Conservation (phyloP, 225 moss, liverwort and hornwort species). For the Physcomitrellopsis africana region DNA sequence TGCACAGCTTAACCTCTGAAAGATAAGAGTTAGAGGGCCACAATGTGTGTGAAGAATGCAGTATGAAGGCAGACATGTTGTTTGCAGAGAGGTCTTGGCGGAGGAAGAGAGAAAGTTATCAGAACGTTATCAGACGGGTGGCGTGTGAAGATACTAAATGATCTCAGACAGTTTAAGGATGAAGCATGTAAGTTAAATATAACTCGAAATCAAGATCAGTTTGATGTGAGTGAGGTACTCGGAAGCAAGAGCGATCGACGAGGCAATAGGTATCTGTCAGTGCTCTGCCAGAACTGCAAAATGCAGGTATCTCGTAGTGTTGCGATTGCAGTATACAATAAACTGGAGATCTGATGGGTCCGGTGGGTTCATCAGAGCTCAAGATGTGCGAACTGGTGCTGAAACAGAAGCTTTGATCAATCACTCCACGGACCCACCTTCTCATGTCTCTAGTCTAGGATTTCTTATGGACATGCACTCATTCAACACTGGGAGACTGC, state of each 20-base stretch:
- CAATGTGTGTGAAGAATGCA: not conserved
- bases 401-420: too few species aligned
- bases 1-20: constrained; percentile 9
- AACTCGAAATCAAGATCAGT: constrained; percentile 20
- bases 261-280: not conserved
- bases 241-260: constrained; percentile 45
- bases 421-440: too few species aligned
- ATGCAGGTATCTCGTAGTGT: too few species aligned
- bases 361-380: too few species aligned
- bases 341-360: too few species aligned
- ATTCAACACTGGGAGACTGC: too few species aligned
- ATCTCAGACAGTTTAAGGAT: constrained; percentile 1
- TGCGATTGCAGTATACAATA: too few species aligned
- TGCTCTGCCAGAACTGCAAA: too few species aligned
- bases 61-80: constrained; percentile 19
- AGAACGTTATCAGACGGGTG: constrained; percentile 28
- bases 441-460: too few species aligned
- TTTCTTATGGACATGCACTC: too few species aligned
- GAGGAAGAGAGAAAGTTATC: constrained; percentile 6
- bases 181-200: constrained; percentile 30
- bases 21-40: constrained; percentile 4
- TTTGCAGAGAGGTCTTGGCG: constrained; percentile 24
- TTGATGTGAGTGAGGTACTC: constrained; percentile 27
- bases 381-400: too few species aligned
- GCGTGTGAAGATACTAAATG: constrained; percentile 19